phyloP scores from a whole-genome alignment of 2,329 filamentous ascomycete species.

The Phaeophleospora eucalypticola region DNA sequence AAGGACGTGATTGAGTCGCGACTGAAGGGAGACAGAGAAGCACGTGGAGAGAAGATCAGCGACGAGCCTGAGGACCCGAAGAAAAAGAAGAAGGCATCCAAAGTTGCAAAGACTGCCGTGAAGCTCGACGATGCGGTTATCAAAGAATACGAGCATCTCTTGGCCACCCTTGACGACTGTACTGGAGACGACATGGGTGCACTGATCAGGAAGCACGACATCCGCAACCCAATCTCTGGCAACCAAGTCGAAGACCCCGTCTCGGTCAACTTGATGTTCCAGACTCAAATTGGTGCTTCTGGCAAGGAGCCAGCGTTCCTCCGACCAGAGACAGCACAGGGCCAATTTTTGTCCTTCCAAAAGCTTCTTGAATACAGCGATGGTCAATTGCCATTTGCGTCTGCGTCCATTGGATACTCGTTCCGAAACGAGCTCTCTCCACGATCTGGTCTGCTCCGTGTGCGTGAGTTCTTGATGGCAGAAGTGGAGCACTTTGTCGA shows the following conservation, averaged over 20 bases:
- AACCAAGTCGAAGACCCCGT: constrained; percentile 75
- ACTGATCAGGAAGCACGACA: constrained; percentile 85
- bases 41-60: constrained; percentile 72
- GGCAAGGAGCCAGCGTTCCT: constrained; percentile 81
- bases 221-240: constrained; percentile 80
- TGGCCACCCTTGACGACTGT: constrained; percentile 95
- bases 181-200: constrained; percentile 78
- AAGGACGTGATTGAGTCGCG: constrained; percentile 87
- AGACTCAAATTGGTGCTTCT: constrained; percentile 89
- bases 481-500: constrained; percentile 99
- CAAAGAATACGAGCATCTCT: constrained; percentile 82
- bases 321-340: constrained; percentile 92
- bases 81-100: constrained; percentile 77
- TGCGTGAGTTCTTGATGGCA: constrained; percentile 97
- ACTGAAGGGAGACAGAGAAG: constrained; percentile 86
- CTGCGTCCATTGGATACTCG: constrained; percentile 93
- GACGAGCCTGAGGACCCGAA: constrained; percentile 74
- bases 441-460: constrained; percentile 81
- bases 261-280: constrained; percentile 98
- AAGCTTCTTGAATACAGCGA: constrained; percentile 97
- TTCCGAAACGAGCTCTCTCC: constrained; percentile 98
- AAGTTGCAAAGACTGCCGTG: constrained; percentile 63
- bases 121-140: constrained; percentile 84
- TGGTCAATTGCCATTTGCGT: constrained; percentile 92
- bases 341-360: constrained; percentile 94